phyloP scores from a whole-genome alignment of 805 yeast species.

The Huiozyma sinensis region DNA sequence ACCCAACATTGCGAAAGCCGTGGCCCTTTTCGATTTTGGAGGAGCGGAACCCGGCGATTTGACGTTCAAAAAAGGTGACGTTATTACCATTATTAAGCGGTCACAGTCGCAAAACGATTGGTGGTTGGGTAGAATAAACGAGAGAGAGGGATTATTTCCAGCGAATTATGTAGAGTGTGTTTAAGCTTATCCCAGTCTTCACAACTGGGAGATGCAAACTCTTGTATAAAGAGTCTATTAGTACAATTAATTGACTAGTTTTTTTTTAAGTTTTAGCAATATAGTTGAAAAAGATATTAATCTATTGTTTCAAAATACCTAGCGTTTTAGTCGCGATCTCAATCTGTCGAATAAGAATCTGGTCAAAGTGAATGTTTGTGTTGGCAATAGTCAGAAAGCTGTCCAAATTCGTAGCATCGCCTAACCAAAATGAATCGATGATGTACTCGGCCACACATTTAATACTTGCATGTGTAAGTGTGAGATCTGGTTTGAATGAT shows the following conservation, averaged over 20 bases:
- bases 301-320: conserved; percentile 12
- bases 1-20: conserved; percentile 34
- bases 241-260: background rate
- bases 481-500: conserved; percentile 25
- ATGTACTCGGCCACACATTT: conserved; percentile 28
- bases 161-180: conserved; percentile 86
- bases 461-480: conserved; percentile 27
- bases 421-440: conserved; percentile 28
- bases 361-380: conserved; percentile 16
- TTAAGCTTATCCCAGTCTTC: conserved; percentile 4
- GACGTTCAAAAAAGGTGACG: conserved; percentile 89
- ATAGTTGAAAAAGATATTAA: background rate
- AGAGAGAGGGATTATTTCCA: conserved; percentile 87
- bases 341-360: conserved; percentile 19
- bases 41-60: conserved; percentile 94
- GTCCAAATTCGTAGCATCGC: conserved; percentile 18
- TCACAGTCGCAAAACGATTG: conserved; percentile 88
- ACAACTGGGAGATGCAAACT: background rate
- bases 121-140: conserved; percentile 94
- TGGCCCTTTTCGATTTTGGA: conserved; percentile 77
- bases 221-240: background rate
- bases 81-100: conserved; percentile 73
- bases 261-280: background rate
- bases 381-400: conserved; percentile 14
- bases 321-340: conserved; percentile 15